phyloP scores from a whole-genome alignment of 108 stramenopile species.

The Epipyxis sp. region DNA sequence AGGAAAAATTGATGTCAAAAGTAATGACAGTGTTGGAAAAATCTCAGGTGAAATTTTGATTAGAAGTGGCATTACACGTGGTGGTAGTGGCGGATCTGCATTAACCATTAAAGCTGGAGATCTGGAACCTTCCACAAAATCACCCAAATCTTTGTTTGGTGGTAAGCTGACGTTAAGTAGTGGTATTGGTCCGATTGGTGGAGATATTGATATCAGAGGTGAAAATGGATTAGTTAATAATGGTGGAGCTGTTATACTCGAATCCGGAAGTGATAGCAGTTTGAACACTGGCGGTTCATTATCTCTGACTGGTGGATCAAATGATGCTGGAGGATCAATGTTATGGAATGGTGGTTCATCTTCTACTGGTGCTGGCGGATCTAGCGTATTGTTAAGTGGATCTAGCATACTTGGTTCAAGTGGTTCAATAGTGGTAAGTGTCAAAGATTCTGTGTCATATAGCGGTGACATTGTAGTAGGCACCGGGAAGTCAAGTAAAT shows the following conservation, averaged over 20 bases:
- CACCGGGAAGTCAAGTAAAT: neutral
- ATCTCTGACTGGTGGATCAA: too few species aligned
- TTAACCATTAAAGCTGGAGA: neutral
- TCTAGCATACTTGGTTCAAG: neutral
- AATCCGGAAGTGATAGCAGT: neutral
- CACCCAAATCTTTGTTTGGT: neutral
- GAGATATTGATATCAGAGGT: slow-evolving; percentile 18
- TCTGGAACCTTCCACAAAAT: too few species aligned
- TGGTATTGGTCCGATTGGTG: slow-evolving; percentile 8
- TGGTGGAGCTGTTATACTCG: neutral
- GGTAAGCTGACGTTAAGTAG: neutral
- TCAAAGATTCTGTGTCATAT: neutral
- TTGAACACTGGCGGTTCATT: neutral
- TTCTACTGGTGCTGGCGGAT: neutral
- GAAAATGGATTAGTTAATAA: neutral
- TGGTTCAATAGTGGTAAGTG: neutral
- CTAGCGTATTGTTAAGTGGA: neutral
- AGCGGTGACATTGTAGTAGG: neutral
- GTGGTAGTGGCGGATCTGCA: neutral
- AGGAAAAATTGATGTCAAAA: neutral
- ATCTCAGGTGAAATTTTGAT: slow-evolving; percentile 1
- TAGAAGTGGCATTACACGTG: slow-evolving; percentile 14
- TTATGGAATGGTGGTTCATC: neutral
- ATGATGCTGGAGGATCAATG: neutral
- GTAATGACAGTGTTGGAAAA: neutral